phyloP scores from a whole-genome alignment of 1,284 basidiomycete genomes.

The Moesziomyces globuligerus region DNA sequence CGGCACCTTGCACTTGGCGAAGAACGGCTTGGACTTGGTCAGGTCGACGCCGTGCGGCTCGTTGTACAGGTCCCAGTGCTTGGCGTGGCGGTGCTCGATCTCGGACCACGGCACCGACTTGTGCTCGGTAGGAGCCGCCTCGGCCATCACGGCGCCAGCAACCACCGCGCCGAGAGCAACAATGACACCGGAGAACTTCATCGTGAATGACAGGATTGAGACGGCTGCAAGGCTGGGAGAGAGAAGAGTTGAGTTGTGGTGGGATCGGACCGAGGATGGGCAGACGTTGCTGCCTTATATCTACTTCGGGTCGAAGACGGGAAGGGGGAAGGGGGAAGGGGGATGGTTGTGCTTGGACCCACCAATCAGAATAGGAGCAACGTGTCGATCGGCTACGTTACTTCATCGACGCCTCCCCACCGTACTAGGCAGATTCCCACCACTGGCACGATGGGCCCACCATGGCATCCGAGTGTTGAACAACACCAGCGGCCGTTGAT shows the following conservation, averaged over 20 bases:
- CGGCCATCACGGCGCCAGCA: constrained; percentile 6
- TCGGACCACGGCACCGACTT: constrained; percentile 11
- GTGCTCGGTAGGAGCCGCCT: constrained; percentile 1
- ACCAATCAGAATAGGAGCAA: too few species aligned
- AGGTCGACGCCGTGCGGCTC: constrained; percentile 7
- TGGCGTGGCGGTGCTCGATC: constrained; percentile 10
- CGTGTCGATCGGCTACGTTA: too few species aligned
- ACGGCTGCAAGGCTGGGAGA: background rate
- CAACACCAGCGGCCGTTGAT: too few species aligned
- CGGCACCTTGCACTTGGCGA: constrained; percentile 4
- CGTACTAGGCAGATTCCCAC: too few species aligned
- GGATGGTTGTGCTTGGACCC: too few species aligned
- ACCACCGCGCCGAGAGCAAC: constrained; percentile 8
- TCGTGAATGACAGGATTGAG: background rate
- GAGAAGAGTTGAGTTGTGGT: background rate
- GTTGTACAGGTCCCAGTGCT: constrained; percentile 12
- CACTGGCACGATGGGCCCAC: too few species aligned
- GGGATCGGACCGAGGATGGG: too few species aligned
- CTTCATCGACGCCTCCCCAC: too few species aligned
- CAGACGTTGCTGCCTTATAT: too few species aligned
- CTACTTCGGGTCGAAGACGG: too few species aligned
- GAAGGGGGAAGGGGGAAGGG: too few species aligned
- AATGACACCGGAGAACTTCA: constrained; percentile 18
- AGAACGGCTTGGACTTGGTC: constrained; percentile 3
- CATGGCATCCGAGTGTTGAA: too few species aligned